phyloP scores from a whole-genome alignment of 2,329 filamentous ascomycete species.

The Cladosporium halotolerans region DNA sequence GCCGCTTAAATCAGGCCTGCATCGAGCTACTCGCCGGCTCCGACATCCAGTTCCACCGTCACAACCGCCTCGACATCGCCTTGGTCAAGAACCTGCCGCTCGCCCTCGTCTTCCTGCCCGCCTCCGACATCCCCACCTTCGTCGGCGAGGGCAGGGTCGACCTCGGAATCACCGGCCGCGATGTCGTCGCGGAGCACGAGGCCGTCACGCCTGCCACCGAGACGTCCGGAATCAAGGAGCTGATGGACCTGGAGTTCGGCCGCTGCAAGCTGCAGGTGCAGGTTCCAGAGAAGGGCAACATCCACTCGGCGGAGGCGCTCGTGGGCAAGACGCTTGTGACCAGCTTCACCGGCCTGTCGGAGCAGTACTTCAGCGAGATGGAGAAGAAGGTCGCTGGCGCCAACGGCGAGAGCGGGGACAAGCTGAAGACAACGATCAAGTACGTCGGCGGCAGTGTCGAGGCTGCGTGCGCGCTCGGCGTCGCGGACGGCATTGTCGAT shows the following conservation, averaged over 20 bases:
- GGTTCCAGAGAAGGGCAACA: constrained; percentile 76
- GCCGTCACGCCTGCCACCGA: constrained; percentile 40
- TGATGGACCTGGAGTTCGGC: constrained; percentile 88
- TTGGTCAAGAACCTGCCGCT: constrained; percentile 95
- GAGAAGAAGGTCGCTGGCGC: constrained; percentile 50
- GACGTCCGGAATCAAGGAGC: constrained; percentile 65
- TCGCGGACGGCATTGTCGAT: constrained; percentile 95
- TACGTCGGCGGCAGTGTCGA: constrained; percentile 96
- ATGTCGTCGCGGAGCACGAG: constrained; percentile 83
- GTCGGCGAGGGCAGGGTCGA: constrained; percentile 92
- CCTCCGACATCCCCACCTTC: constrained; percentile 94
- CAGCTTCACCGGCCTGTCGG: constrained; percentile 81
- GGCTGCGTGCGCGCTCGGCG: constrained; percentile 88
- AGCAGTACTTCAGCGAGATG: constrained; percentile 74
- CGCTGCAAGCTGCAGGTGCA: constrained; percentile 94
- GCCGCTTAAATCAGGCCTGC: constrained; percentile 78
- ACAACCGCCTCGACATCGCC: constrained; percentile 92
- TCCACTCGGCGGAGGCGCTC: constrained; percentile 65
- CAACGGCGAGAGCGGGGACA: constrained; percentile 40
- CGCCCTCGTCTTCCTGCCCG: constrained; percentile 92
- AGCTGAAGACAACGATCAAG: constrained; percentile 79
- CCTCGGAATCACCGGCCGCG: constrained; percentile 87
- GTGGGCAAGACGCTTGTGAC: constrained; percentile 92
- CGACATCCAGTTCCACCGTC: constrained; percentile 93
- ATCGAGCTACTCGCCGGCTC: constrained; percentile 88